These are phyloP conservation scores for Pouteria glomerata DNA, from an alignment of 148 eudicot species.

Conservation along the genomic window DNA sequence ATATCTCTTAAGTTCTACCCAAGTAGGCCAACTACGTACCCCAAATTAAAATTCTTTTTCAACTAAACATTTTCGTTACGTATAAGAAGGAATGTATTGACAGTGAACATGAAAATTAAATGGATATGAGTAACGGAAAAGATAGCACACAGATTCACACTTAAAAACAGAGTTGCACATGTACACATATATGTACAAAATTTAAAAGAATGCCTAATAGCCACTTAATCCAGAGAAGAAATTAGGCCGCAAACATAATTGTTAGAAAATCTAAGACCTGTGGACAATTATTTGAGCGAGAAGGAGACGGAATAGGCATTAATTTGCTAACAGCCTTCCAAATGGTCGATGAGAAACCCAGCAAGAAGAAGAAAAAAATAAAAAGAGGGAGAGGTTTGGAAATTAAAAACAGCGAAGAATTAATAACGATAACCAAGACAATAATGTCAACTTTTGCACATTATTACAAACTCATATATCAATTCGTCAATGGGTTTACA, in stretches of 20 bases:
- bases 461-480: neutral
- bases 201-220: neutral
- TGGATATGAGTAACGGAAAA: too few relatives aligned
- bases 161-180: too few relatives aligned
- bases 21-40: too few relatives aligned
- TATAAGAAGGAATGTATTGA: too few relatives aligned
- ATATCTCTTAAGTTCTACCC: too few relatives aligned
- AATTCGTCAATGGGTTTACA: conserved; percentile 6
- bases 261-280: neutral
- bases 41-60: too few relatives aligned
- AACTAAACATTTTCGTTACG: too few relatives aligned
- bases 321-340: conserved; percentile 7
- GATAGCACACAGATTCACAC: too few relatives aligned
- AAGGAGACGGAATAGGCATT: conserved; percentile 12
- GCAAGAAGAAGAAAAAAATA: neutral
- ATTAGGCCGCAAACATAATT: conserved; percentile 9
- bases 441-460: neutral
- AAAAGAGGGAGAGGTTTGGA: neutral
- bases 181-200: too few relatives aligned
- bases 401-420: too few relatives aligned
- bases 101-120: too few relatives aligned
- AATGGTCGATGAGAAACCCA: neutral
- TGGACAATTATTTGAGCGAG: conserved; percentile 2
- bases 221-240: neutral
- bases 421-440: neutral